These are phyloP conservation scores for Sclerotiophoma versabilis DNA, from an alignment of 2,329 filamentous ascomycete species.

Conservation along the genomic window DNA sequence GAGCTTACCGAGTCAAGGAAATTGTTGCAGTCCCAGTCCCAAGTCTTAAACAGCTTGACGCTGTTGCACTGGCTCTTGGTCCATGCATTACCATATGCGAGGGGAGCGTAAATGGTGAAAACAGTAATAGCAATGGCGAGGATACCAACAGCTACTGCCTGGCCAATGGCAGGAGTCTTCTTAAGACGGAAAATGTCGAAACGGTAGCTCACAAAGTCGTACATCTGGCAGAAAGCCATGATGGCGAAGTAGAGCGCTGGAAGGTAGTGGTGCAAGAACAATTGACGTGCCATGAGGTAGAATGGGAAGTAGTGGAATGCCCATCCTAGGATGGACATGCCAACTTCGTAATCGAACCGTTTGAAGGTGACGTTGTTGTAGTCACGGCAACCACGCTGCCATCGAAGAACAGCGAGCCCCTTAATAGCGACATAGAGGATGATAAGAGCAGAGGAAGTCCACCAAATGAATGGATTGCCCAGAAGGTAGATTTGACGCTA, in stretches of 20 bases:
- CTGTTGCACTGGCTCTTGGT: constrained; percentile 85
- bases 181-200: constrained; percentile 72
- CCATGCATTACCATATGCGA: constrained; percentile 94
- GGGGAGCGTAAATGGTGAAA: constrained; percentile 85
- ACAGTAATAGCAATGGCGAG: constrained; percentile 75
- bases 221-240: constrained; percentile 85
- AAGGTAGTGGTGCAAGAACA: constrained; percentile 99
- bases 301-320: constrained; percentile 99
- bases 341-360: constrained; percentile 97
- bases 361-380: constrained; percentile 85
- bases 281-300: constrained; percentile 95
- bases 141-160: constrained; percentile 75
- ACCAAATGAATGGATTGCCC: constrained; percentile 86
- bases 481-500: constrained; percentile 91
- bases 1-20: constrained; percentile 85
- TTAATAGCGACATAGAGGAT: constrained; percentile 83
- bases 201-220: constrained; percentile 82
- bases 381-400: constrained; percentile 92
- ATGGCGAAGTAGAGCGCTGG: constrained; percentile 95
- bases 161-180: constrained; percentile 76
- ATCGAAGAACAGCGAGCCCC: constrained; percentile 83
- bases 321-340: constrained; percentile 89
- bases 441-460: constrained; percentile 81
- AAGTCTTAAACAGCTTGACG: constrained; percentile 84
- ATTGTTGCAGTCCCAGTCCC: constrained; percentile 98